Conservation (phyloP, 75 land plant species). For the Adiantum capillusveneris region DNA sequence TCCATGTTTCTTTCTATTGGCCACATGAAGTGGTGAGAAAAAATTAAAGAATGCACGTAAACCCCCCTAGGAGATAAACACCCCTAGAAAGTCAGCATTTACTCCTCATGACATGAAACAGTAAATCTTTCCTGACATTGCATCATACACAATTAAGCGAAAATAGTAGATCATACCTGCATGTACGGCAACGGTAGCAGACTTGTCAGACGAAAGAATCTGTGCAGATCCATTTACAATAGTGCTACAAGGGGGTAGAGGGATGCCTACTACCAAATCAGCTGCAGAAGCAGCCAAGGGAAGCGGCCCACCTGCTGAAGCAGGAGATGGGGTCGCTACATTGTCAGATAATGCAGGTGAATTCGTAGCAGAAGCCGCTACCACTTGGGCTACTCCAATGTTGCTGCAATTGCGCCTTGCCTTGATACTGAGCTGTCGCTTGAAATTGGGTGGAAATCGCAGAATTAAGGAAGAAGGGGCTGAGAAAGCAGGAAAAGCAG, state of each 20-base stretch:
- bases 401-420: constrained; percentile 96
- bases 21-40: no score
- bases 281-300: neutral
- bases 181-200: constrained; percentile 54
- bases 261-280: constrained; percentile 3
- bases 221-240: constrained; percentile 16
- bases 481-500: neutral
- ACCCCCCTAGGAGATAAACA: neutral
- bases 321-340: constrained; percentile 4
- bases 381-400: constrained; percentile 97
- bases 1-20: no score
- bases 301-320: neutral
- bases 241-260: constrained; percentile 13
- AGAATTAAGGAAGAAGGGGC: constrained; percentile 43
- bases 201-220: neutral
- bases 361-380: constrained; percentile 86
- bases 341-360: constrained; percentile 7
- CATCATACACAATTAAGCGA: neutral
- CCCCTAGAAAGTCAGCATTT: neutral
- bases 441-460: constrained; percentile 92
- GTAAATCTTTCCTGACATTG: neutral
- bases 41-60: no score
- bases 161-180: constrained; percentile 37
- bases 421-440: constrained; percentile 88
- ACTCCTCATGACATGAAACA: neutral